phyloP scores from a whole-genome alignment of 1,139 yeast genomes.

The Taiozyma sp. region DNA sequence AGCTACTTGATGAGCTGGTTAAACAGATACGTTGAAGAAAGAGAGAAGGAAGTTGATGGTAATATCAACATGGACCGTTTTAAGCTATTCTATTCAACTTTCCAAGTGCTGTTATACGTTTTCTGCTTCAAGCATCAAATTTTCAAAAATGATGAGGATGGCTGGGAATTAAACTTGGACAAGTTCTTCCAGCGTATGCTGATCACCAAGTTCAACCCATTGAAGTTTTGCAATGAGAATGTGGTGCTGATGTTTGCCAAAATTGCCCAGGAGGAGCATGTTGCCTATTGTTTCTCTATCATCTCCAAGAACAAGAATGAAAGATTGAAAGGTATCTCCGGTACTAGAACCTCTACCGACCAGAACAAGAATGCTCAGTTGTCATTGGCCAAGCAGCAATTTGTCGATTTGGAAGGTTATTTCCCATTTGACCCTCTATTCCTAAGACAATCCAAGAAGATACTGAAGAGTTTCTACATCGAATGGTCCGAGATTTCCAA shows the following conservation, averaged over 20 bases:
- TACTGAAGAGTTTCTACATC: constrained; percentile 54
- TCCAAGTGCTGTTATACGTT: constrained; percentile 85
- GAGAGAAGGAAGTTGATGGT: constrained; percentile 73
- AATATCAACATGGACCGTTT: constrained; percentile 76
- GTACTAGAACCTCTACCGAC: constrained; percentile 16
- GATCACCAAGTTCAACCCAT: constrained; percentile 85
- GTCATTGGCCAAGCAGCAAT: constrained; percentile 59
- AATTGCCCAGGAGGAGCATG: constrained; percentile 82
- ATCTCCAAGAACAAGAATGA: constrained; percentile 78
- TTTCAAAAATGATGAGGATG: constrained; percentile 35
- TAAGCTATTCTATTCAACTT: constrained; percentile 85
- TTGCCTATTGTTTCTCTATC: constrained; percentile 89
- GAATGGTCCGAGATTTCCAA: constrained; percentile 73
- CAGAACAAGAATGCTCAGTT: constrained; percentile 26
- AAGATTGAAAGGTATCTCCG: constrained; percentile 34
- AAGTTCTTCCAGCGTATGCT: constrained; percentile 83
- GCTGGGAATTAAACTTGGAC: constrained; percentile 83
- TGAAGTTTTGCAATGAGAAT: constrained; percentile 88
- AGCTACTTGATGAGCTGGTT: constrained; percentile 81
- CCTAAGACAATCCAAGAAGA: constrained; percentile 52
- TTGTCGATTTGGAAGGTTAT: constrained; percentile 82
- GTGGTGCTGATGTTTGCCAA: constrained; percentile 93
- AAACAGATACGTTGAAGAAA: constrained; percentile 68
- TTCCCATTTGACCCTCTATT: constrained; percentile 95
- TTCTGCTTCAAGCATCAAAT: constrained; percentile 80